phyloP scores from a whole-genome alignment of 2,329 filamentous ascomycete genomes.

The Arachnomyces sp. region DNA sequence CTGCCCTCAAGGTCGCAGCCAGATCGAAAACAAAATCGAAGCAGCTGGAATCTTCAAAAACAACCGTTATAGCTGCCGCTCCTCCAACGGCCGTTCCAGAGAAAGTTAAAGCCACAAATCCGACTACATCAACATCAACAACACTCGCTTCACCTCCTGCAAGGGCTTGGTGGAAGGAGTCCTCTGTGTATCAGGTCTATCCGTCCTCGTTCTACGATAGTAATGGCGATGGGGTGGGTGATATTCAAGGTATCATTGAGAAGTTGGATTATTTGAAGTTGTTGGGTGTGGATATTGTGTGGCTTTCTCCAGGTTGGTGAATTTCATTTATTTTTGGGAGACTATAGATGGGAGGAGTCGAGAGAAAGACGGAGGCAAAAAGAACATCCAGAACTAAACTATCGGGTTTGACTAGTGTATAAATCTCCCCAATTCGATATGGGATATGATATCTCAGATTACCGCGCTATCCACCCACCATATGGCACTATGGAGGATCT shows the following conservation, averaged over 20 bases:
- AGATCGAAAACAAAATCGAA: too few species aligned
- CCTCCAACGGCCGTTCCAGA: too few species aligned
- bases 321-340: conserved; percentile 31
- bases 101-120: too few species aligned
- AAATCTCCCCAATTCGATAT: conserved; percentile 40
- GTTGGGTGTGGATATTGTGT: conserved; percentile 35
- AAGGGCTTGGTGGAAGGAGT: conserved; percentile 54
- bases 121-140: too few species aligned
- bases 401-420: conserved; percentile 16
- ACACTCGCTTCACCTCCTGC: too few species aligned
- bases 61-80: too few species aligned
- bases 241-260: conserved; percentile 52
- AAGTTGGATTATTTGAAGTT: conserved; percentile 49
- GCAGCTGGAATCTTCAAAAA: too few species aligned
- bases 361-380: too few species aligned
- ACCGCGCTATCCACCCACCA: conserved; percentile 40
- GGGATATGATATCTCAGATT: conserved; percentile 45
- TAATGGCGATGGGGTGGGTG: conserved; percentile 49
- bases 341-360: conserved; percentile 1
- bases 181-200: conserved; percentile 55
- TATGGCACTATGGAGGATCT: conserved; percentile 40
- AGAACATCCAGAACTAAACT: conserved; percentile 4
- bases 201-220: conserved; percentile 56
- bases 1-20: too few species aligned
- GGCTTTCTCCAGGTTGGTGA: conserved; percentile 20